phyloP scores from a whole-genome alignment of 2,329 filamentous ascomycete genomes.

The Alternaria sp. region DNA sequence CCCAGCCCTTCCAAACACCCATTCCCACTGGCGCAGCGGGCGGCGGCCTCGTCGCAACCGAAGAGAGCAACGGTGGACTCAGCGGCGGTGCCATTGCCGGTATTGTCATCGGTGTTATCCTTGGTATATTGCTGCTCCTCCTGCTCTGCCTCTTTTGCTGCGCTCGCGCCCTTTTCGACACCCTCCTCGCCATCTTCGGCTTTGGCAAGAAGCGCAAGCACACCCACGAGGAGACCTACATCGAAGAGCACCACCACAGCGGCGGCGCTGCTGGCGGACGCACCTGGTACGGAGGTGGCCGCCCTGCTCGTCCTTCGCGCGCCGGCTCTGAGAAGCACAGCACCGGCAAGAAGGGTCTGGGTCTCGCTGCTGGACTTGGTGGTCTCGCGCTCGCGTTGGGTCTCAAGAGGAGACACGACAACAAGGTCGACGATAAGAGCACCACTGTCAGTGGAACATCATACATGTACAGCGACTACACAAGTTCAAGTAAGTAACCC shows the following conservation, averaged over 20 bases:
- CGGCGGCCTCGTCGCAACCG: constrained; percentile 41
- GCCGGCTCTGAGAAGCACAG: constrained; percentile 42
- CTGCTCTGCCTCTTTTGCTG: constrained; percentile 78
- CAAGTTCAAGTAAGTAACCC: constrained; percentile 55
- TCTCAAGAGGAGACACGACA: constrained; percentile 52
- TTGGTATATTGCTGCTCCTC: constrained; percentile 70
- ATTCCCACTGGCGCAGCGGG: constrained; percentile 61
- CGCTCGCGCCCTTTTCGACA: constrained; percentile 61
- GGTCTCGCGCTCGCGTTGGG: constrained; percentile 54
- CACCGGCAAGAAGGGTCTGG: constrained; percentile 44
- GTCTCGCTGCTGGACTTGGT: constrained; percentile 52
- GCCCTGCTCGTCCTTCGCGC: constrained; percentile 44
- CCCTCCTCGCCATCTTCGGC: constrained; percentile 66
- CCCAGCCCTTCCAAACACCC: constrained; percentile 58
- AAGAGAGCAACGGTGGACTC: constrained; percentile 52
- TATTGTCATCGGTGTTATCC: constrained; percentile 77
- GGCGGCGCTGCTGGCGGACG: constrained; percentile 64
- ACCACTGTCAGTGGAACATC: constrained; percentile 48
- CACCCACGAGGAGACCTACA: constrained; percentile 64
- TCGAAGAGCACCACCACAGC: constrained; percentile 68
- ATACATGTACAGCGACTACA: constrained; percentile 56
- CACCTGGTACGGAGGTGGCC: constrained; percentile 56
- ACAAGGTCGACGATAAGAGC: constrained; percentile 52
- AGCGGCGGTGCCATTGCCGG: constrained; percentile 79
- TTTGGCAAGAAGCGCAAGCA: constrained; percentile 57